These are phyloP conservation scores for Westerdykella ornata DNA, from an alignment of 2,329 filamentous ascomycete species.

Conservation along the genomic window DNA sequence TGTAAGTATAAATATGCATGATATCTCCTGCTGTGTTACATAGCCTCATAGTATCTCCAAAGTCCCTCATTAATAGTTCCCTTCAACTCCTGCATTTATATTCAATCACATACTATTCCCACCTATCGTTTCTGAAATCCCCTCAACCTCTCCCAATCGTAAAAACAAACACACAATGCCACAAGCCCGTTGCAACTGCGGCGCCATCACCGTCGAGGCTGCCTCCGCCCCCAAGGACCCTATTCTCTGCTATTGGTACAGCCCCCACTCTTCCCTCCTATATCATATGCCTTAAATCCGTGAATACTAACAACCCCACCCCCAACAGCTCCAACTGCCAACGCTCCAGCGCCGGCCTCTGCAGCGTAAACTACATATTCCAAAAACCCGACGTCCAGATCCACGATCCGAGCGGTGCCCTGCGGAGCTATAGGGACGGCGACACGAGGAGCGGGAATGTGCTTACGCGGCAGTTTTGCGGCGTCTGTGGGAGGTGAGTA, in stretches of 20 bases:
- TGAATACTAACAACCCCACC: background rate
- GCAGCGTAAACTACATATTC: slow-evolving; percentile 20
- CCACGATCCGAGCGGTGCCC: slow-evolving; percentile 12
- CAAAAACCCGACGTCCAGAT: slow-evolving; percentile 16
- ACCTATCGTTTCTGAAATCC: no score
- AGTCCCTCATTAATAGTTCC: no score
- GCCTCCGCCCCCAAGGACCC: slow-evolving; percentile 17
- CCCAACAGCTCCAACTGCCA: slow-evolving; percentile 25
- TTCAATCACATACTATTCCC: no score
- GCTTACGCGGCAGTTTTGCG: slow-evolving; percentile 24
- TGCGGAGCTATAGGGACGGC: slow-evolving; percentile 24
- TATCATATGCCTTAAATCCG: background rate
- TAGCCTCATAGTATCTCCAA: no score
- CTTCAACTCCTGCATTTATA: no score
- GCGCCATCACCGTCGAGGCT: slow-evolving; percentile 21
- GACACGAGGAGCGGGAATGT: slow-evolving; percentile 25
- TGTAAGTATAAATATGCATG: no score
- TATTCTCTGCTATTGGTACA: slow-evolving; percentile 27
- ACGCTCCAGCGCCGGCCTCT: slow-evolving; percentile 18
- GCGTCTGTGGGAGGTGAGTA: slow-evolving; percentile 28
- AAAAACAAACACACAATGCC: background rate
- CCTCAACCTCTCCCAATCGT: no score
- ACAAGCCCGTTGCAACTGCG: slow-evolving; percentile 32
- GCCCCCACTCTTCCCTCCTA: background rate
- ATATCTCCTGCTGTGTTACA: no score